Percentiles rank a stretch among this genome's conserved stretches.
phyloP scores from a whole-genome alignment of 176 grass and related monocot species.

The Avena sativa region DNA sequence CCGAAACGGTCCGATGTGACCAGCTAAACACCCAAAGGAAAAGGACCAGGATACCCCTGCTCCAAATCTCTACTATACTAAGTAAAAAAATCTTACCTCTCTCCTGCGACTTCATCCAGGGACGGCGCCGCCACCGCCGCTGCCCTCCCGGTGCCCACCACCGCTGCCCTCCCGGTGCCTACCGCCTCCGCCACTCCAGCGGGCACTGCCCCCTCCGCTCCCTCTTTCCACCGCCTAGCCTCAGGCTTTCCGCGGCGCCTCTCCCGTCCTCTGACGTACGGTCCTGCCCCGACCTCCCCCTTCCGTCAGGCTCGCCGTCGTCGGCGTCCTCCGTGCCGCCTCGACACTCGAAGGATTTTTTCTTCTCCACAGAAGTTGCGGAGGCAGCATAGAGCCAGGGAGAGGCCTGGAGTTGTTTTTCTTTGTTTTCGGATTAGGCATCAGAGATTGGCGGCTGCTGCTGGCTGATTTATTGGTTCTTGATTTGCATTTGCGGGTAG shows the following conservation, averaged over 20 bases:
- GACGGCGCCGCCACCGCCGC: background rate
- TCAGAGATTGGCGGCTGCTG: background rate
- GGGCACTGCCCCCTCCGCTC: background rate
- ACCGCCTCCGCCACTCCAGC: background rate
- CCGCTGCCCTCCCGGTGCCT: background rate
- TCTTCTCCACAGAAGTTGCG: constrained; percentile 1
- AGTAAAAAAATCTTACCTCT: background rate
- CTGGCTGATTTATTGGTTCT: constrained; percentile 30
- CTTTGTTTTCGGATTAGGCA: constrained; percentile 26
- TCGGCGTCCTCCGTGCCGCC: background rate
- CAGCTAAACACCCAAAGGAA: no score
- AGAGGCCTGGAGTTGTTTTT: constrained; percentile 20
- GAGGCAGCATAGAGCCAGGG: background rate
- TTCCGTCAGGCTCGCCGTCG: background rate
- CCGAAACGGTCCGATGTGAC: no score
- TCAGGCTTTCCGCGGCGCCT: background rate
- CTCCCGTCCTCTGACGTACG: background rate
- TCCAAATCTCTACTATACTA: no score
- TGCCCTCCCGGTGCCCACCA: background rate
- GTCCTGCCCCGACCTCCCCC: background rate
- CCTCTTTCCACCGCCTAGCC: background rate
- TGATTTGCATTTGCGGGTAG: constrained; percentile 33
- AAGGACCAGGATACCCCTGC: no score
- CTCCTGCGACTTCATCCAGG: background rate
- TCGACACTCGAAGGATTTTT: background rate